A percentile compares a stretch with the other conserved stretches of the same genome.
Evolutionary conservation across 176 grass and related monocot genomes (phyloP).

Genomic region (Carex cristatella): DNA sequence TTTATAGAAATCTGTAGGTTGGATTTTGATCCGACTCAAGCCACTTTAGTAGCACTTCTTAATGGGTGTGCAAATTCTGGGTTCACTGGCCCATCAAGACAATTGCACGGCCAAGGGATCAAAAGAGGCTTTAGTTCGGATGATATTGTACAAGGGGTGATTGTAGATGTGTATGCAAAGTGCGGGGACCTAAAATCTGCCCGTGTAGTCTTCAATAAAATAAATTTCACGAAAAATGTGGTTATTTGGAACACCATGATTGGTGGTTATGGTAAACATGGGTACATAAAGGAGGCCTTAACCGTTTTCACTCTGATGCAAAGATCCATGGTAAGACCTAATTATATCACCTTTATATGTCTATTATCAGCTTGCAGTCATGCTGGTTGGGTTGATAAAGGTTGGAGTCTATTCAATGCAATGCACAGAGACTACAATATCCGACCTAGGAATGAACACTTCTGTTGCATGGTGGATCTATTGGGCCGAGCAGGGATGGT

Average conservation of each 20-base stretch:
- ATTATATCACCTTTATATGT: slow-evolving; percentile 45
- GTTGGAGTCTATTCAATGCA: slow-evolving; percentile 30
- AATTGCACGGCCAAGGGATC: slow-evolving; percentile 39
- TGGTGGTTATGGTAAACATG: slow-evolving; percentile 42
- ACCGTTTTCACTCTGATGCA: slow-evolving; percentile 31
- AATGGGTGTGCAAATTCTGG: slow-evolving; percentile 39
- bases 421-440: slow-evolving; percentile 31
- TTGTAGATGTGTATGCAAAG: slow-evolving; percentile 47
- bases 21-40: slow-evolving; percentile 32
- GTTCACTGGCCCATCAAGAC: slow-evolving; percentile 29
- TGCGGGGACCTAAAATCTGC: slow-evolving; percentile 33
- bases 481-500: slow-evolving; percentile 39
- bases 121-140: slow-evolving; percentile 27
- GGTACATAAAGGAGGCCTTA: slow-evolving; percentile 31
- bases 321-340: slow-evolving; percentile 12
- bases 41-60: slow-evolving; percentile 33
- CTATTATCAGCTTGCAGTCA: slow-evolving; percentile 49
- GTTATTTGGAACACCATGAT: slow-evolving; percentile 52
- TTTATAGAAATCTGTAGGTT: slow-evolving; percentile 22
- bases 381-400: slow-evolving; percentile 26
- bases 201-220: slow-evolving; percentile 22
- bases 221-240: slow-evolving; percentile 16
- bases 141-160: slow-evolving; percentile 30
- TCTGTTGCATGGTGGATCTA: slow-evolving; percentile 48
- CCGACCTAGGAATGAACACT: slow-evolving; percentile 30